Conservation (phyloP, 768 basidiomycete species). For the Sporobolomyces roseus region DNA sequence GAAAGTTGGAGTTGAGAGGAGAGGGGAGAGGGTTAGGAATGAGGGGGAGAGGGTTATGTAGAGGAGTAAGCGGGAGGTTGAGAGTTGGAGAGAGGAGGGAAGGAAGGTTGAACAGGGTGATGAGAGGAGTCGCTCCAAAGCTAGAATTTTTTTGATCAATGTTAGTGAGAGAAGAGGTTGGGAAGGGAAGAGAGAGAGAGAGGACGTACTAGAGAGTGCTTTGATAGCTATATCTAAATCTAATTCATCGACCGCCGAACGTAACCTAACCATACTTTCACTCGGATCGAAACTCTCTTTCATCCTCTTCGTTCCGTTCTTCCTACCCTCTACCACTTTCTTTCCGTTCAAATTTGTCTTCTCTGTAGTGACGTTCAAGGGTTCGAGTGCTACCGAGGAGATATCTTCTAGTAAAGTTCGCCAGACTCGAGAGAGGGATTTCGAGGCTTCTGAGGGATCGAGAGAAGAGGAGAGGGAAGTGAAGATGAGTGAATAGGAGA, state of each 20-base stretch:
- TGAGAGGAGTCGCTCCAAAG: conserved; percentile 38
- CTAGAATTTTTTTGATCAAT: no score
- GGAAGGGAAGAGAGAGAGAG: no score
- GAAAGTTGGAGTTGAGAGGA: conserved; percentile 25
- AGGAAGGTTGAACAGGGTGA: conserved; percentile 28
- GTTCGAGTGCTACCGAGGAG: conserved; percentile 33
- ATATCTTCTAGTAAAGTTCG: conserved; percentile 36
- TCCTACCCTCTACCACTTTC: conserved; percentile 19
- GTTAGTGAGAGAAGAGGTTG: no score
- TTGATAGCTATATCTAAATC: conserved; percentile 31
- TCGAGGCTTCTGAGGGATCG: conserved; percentile 38
- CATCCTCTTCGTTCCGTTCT: conserved; percentile 37
- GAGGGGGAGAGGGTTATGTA: conserved; percentile 35
- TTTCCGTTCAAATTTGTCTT: not conserved
- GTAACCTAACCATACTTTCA: conserved; percentile 24
- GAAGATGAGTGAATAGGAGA: conserved; percentile 29
- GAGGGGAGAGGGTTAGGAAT: conserved; percentile 19
- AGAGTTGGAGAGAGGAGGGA: conserved; percentile 31
- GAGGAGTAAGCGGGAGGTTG: conserved; percentile 39
- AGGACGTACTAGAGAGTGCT: conserved; percentile 27
- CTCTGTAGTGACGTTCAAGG: conserved; percentile 1
- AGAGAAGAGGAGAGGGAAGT: conserved; percentile 11
- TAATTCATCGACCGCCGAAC: conserved; percentile 17
- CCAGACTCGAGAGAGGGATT: conserved; percentile 37
- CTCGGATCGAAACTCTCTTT: conserved; percentile 33